A percentile compares a stretch with the other conserved stretches of the same genome.
Conservation (phyloP, 192 early-diverging fungal species). For the Kappamyces sp. region DNA sequence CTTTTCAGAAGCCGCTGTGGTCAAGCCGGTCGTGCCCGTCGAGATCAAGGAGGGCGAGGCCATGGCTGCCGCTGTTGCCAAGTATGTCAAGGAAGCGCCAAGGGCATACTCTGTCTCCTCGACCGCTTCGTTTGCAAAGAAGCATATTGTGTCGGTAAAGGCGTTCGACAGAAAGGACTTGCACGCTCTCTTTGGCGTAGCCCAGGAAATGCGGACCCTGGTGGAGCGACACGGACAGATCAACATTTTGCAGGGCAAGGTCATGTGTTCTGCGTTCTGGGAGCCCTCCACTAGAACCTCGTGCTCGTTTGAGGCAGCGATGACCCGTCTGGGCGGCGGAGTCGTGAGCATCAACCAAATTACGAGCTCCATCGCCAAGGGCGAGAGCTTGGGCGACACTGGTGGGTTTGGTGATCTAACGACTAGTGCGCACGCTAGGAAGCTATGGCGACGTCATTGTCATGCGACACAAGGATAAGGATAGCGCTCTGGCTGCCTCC, state of each 20-base stretch:
- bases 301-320: constrained; percentile 90
- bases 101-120: constrained; percentile 38
- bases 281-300: constrained; percentile 94
- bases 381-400: constrained; percentile 90
- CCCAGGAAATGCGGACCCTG: constrained; percentile 91
- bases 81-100: neutral
- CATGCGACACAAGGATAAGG: constrained; percentile 88
- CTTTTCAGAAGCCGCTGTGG: constrained; percentile 3
- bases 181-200: constrained; percentile 90
- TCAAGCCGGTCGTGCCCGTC: neutral
- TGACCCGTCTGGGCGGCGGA: constrained; percentile 84
- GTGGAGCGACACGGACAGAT: constrained; percentile 86
- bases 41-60: neutral
- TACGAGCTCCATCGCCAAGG: constrained; percentile 89
- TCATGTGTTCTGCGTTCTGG: constrained; percentile 92
- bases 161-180: constrained; percentile 91
- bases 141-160: constrained; percentile 85
- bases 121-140: constrained; percentile 82
- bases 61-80: neutral
- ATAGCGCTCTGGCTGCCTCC: constrained; percentile 73
- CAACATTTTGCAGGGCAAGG: constrained; percentile 80
- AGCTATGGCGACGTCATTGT: constrained; percentile 91
- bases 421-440: constrained; percentile 74
- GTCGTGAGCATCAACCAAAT: constrained; percentile 80
- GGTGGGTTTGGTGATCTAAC: constrained; percentile 16